Evolutionary conservation across 2,329 filamentous ascomycete species (phyloP).

Genomic region (Didymella sp.): DNA sequence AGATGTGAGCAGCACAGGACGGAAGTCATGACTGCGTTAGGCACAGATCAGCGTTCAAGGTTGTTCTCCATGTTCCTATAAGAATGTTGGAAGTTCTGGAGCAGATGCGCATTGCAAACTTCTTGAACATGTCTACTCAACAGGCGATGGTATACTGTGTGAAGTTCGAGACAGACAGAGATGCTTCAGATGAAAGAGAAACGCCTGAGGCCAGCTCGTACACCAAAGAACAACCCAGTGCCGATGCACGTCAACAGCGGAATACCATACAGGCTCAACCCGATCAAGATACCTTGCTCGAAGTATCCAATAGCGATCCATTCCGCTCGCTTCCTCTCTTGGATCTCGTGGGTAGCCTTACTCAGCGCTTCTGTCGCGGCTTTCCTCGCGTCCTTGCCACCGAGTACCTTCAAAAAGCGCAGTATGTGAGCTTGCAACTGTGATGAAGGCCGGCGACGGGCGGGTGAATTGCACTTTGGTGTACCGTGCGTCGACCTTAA

Average conservation of each 20-base stretch:
- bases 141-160: neutral
- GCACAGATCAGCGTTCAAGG: no score
- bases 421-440: slow-evolving; percentile 16
- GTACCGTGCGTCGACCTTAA: slow-evolving; percentile 31
- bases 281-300: slow-evolving; percentile 45
- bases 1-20: no score
- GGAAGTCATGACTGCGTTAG: no score
- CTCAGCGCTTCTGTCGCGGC: slow-evolving; percentile 23
- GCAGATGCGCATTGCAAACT: no score
- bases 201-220: slow-evolving; percentile 32
- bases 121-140: no score
- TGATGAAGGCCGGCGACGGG: slow-evolving; percentile 27
- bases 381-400: slow-evolving; percentile 20
- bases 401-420: slow-evolving; percentile 29
- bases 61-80: no score
- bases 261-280: slow-evolving; percentile 45
- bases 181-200: slow-evolving; percentile 17
- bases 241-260: slow-evolving; percentile 41
- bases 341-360: slow-evolving; percentile 35
- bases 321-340: slow-evolving; percentile 44
- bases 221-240: slow-evolving; percentile 35
- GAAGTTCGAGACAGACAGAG: neutral
- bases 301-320: slow-evolving; percentile 41
- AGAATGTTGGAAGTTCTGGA: no score
- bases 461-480: slow-evolving; percentile 30